A percentile compares a stretch with the other conserved stretches of the same genome.
phyloP scores from a whole-genome alignment of 2,329 filamentous ascomycete species.

The Onygena corvina region DNA sequence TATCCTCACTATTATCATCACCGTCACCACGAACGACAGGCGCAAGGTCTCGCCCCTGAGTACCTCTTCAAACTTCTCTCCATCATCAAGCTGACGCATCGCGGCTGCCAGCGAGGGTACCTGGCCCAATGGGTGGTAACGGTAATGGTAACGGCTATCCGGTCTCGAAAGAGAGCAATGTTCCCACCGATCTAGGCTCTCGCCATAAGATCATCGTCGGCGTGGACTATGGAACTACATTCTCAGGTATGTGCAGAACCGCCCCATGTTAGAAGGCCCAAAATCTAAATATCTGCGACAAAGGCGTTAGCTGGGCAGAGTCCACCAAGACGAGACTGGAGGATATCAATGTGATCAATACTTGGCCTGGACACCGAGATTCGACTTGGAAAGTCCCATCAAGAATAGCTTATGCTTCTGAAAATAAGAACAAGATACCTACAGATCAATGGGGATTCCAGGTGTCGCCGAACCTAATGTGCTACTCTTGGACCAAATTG shows the following conservation, averaged over 20 bases:
- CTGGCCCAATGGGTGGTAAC: not conserved
- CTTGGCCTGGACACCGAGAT: constrained; percentile 19
- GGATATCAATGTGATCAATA: constrained; percentile 18
- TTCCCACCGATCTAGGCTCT: not conserved
- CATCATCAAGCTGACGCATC: too few relatives aligned
- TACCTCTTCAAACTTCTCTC: not conserved
- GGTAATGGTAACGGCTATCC: not conserved
- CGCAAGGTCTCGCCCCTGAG: not conserved
- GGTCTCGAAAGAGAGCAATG: not conserved
- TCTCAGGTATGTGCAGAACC: constrained; percentile 10
- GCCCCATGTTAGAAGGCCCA: not conserved
- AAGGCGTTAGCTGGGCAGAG: constrained; percentile 16
- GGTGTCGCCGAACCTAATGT: constrained; percentile 17
- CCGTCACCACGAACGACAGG: not conserved
- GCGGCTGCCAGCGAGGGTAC: too few relatives aligned
- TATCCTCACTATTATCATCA: not conserved
- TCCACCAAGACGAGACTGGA: constrained; percentile 14
- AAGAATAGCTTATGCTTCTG: constrained; percentile 19
- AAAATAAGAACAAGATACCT: constrained; percentile 13
- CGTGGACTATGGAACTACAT: constrained; percentile 19
- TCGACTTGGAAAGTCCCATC: constrained; percentile 20
- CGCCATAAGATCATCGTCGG: constrained; percentile 16
- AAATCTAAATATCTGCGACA: not conserved
- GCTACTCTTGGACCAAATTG: constrained; percentile 25
- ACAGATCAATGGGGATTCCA: constrained; percentile 20